Base-by-base conservation (phyloP, 345 rosid genomes). In the Citrus hindsii region DNA sequence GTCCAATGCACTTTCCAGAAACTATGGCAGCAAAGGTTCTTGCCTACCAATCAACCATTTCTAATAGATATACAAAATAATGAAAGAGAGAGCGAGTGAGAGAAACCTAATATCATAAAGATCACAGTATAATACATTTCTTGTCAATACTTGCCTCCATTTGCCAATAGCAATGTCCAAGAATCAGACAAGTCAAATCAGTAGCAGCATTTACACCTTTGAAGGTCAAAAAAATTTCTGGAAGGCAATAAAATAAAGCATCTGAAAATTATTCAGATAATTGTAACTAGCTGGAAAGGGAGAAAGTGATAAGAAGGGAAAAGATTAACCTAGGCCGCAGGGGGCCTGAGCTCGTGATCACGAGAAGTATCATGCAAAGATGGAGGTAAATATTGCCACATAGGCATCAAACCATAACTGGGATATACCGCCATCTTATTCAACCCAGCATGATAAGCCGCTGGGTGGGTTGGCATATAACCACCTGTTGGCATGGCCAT, bases 311-410 rank as follows among this genome's bases (percentile, higher is more conserved):
- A 3, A 28, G 2, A 60, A 67, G 76, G 33, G 79, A 59, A 30
- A 21, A 27, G n/a, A 21, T 7, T 9, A 74, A 27, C 68, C 81
- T 90, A 92, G 14, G 96, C 99, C 72, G 97, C 99, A n/a, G 99
- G 98, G 51, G 99, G 97, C 89, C 97, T 89, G 55, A 91, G 95
- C 82, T 92, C 95, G 61, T 94, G 97, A 87, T 96, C 98, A 73
- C 86, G 93, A 7, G 99, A 92, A 2, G 97, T 94, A 76, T 96
- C 99, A 63, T 86, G 81, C 37, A 84, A 81, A 9, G 98, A 87
- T 19, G 93, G 97, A 55, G 95, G 91, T 80, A 96, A 81, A 83
- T 92, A 96, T 83, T 91, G 97, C 98, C 98, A 96, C 99, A 94
- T 92, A 28, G 99, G 95, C 74, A 87, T 75, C 87, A 86, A 91